phyloP scores from a whole-genome alignment of 139 green algal species.

The Pedinophyceae sp. region DNA sequence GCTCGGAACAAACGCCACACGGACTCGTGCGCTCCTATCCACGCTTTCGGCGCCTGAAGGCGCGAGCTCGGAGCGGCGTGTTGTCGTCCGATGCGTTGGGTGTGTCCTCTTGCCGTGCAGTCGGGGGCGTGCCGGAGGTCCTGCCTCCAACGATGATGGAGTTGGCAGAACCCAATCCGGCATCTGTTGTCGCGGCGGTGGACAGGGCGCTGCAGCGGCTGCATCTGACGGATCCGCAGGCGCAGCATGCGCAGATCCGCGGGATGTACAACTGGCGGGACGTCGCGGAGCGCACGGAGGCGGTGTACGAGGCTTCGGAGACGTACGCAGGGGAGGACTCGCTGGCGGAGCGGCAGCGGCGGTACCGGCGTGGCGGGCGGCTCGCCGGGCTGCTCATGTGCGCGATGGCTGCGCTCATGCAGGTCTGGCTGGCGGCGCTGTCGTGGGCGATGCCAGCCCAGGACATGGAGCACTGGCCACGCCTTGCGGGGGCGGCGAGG shows the following conservation, averaged over 20 bases:
- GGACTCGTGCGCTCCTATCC: too few relatives aligned
- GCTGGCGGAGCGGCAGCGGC: conserved; percentile 9
- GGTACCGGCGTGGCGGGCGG: too few relatives aligned
- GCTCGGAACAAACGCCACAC: too few relatives aligned
- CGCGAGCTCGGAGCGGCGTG: too few relatives aligned
- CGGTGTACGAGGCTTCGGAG: conserved; percentile 45
- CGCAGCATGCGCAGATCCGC: conserved; percentile 23
- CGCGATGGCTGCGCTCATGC: too few relatives aligned
- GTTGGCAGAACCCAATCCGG: conserved; percentile 52
- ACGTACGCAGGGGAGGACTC: conserved; percentile 9
- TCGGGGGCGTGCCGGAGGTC: conserved; percentile 94
- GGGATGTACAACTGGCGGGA: conserved; percentile 81
- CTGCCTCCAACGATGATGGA: conserved; percentile 71
- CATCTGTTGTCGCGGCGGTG: conserved; percentile 36
- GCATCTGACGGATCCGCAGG: background rate
- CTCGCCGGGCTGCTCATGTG: too few relatives aligned
- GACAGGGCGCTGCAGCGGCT: conserved; percentile 12
- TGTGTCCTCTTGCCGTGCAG: conserved; percentile 66
- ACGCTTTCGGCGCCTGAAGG: too few relatives aligned
- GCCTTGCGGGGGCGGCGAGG: too few relatives aligned
- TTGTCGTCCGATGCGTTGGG: too few relatives aligned
- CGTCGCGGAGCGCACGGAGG: conserved; percentile 58
- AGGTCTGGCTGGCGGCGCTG: too few relatives aligned
- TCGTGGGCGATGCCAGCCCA: too few relatives aligned
- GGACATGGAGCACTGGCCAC: too few relatives aligned